Conservation (phyloP, 805 yeast genomes). For the Wickerhamia fluorescens region DNA sequence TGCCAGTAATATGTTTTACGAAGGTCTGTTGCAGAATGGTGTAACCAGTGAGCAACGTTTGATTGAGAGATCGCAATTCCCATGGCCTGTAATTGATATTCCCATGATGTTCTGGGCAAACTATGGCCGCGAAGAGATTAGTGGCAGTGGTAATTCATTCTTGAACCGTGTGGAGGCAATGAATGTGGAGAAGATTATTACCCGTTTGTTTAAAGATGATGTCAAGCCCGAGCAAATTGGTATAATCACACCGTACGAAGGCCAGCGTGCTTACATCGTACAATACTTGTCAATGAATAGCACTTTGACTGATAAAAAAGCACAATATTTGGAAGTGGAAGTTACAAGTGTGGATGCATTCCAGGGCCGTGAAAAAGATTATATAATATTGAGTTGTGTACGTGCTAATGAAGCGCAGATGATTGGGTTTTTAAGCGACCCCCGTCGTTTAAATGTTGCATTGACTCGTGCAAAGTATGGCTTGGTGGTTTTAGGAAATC, state of each 20-base stretch:
- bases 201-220: conserved; percentile 69
- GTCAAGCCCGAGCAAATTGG: conserved; percentile 79
- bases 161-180: conserved; percentile 85
- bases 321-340: conserved; percentile 65
- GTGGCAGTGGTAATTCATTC: conserved; percentile 73
- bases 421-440: conserved; percentile 39
- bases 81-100: conserved; percentile 80
- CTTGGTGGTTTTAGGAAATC: conserved; percentile 67
- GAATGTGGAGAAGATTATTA: conserved; percentile 75
- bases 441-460: conserved; percentile 39
- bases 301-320: conserved; percentile 46
- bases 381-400: conserved; percentile 37
- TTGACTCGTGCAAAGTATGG: conserved; percentile 39
- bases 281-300: conserved; percentile 75
- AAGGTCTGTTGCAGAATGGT: conserved; percentile 88
- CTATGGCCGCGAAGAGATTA: conserved; percentile 82
- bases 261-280: conserved; percentile 76
- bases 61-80: conserved; percentile 51
- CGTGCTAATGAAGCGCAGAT: conserved; percentile 35
- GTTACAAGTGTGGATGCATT: conserved; percentile 73
- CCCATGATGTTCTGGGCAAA: conserved; percentile 98
- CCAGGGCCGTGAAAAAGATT: conserved; percentile 49
- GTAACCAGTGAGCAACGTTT: conserved; percentile 71
- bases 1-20: conserved; percentile 87
- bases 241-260: conserved; percentile 90